Percentiles rank a stretch among this genome's conserved stretches.
Conservation (phyloP, 2,329 filamentous ascomycete species). For the Exophiala sp. region DNA sequence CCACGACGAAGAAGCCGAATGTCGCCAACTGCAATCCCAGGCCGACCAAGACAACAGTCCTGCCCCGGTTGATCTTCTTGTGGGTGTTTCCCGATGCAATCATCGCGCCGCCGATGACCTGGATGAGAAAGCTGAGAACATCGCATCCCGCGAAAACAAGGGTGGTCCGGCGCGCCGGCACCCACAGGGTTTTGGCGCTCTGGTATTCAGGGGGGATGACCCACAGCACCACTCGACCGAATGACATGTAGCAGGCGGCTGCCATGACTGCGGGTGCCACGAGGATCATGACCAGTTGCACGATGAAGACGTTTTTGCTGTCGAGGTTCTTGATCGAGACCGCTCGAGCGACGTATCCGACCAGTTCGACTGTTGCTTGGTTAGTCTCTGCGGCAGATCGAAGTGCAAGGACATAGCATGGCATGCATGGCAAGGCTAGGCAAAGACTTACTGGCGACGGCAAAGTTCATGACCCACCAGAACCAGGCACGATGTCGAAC, state of each 20-base stretch:
- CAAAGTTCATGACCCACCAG: conserved; percentile 45
- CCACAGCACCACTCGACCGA: conserved; percentile 43
- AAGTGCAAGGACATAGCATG: neutral
- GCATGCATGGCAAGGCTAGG: neutral
- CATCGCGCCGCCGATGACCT: conserved; percentile 38
- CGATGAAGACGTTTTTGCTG: conserved; percentile 25
- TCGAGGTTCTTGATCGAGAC: conserved; percentile 24
- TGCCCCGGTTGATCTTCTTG: conserved; percentile 30
- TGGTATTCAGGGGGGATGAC: conserved; percentile 33
- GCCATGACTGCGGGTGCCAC: conserved; percentile 44
- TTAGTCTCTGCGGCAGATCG: conserved; percentile 7
- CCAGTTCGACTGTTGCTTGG: conserved; percentile 34
- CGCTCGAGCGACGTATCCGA: conserved; percentile 35
- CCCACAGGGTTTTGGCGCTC: conserved; percentile 34
- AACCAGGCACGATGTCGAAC: conserved; percentile 36
- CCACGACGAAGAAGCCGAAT: conserved; percentile 44
- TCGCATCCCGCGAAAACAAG: conserved; percentile 42
- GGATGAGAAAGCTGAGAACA: conserved; percentile 42
- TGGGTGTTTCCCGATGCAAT: conserved; percentile 30
- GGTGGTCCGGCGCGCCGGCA: conserved; percentile 37
- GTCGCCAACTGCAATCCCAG: conserved; percentile 49
- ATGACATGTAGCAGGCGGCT: conserved; percentile 44
- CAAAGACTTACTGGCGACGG: conserved; percentile 31
- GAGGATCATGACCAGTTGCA: conserved; percentile 42
- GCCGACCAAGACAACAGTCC: conserved; percentile 42